Evolutionary conservation across 2,329 filamentous ascomycete genomes (phyloP).

Genomic region (Ophiostoma novo-ulmi): DNA sequence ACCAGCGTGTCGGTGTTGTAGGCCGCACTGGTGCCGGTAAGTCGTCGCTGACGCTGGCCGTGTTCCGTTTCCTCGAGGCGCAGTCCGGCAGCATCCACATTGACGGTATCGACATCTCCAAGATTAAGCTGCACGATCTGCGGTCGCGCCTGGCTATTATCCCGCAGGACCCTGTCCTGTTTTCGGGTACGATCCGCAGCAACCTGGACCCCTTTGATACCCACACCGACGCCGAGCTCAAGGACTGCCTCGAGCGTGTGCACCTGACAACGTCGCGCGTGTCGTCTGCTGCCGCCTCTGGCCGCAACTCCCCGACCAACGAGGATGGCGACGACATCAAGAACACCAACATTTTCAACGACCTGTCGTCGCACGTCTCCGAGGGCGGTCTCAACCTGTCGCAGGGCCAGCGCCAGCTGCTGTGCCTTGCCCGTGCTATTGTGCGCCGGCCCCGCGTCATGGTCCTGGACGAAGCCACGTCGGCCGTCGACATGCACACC

Average conservation of each 20-base stretch:
- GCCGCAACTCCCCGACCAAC: slow-evolving; percentile 35
- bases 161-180: slow-evolving; percentile 73
- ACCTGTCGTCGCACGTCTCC: slow-evolving; percentile 58
- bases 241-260: slow-evolving; percentile 64
- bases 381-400: slow-evolving; percentile 71
- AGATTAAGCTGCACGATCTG: slow-evolving; percentile 63
- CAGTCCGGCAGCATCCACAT: slow-evolving; percentile 61
- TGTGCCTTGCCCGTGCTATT: slow-evolving; percentile 69
- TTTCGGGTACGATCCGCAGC: slow-evolving; percentile 69
- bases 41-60: slow-evolving; percentile 66
- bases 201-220: slow-evolving; percentile 75
- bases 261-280: slow-evolving; percentile 49
- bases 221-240: slow-evolving; percentile 62
- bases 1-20: slow-evolving; percentile 69
- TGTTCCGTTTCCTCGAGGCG: slow-evolving; percentile 73
- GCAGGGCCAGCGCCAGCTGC: slow-evolving; percentile 69
- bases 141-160: slow-evolving; percentile 75
- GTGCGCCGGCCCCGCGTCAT: slow-evolving; percentile 69
- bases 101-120: slow-evolving; percentile 70
- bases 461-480: slow-evolving; percentile 75
- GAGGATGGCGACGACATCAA: slow-evolving; percentile 30
- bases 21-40: slow-evolving; percentile 76
- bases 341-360: slow-evolving; percentile 62
- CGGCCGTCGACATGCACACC: slow-evolving; percentile 71
- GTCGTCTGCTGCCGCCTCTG: slow-evolving; percentile 34